phyloP scores from a whole-genome alignment of 768 basidiomycete species.

The Mycena polygramma region DNA sequence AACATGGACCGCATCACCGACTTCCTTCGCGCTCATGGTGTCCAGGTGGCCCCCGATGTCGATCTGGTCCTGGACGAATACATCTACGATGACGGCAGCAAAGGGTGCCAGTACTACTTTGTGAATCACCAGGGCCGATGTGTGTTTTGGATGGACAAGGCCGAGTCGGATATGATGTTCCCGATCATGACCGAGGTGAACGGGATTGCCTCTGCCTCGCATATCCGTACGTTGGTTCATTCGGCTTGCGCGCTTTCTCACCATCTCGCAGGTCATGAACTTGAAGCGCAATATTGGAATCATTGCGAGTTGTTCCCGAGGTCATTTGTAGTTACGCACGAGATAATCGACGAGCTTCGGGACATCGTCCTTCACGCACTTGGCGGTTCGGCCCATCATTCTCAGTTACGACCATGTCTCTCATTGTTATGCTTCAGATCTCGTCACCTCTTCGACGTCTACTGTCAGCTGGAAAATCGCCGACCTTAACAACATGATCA shows the following conservation, averaged over 20 bases:
- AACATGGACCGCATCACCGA: constrained; percentile 49
- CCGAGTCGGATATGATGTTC: constrained; percentile 48
- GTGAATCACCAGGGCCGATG: constrained; percentile 56
- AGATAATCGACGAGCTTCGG: constrained; percentile 50
- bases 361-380: constrained; percentile 55
- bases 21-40: constrained; percentile 40
- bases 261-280: constrained; percentile 47
- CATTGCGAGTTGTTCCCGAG: constrained; percentile 15
- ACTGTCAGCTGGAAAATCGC: constrained; percentile 41
- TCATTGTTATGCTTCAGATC: neutral
- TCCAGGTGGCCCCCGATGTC: constrained; percentile 49
- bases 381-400: constrained; percentile 44
- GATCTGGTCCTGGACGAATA: constrained; percentile 64
- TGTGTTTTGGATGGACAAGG: constrained; percentile 68
- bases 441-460: constrained; percentile 49
- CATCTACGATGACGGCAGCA: constrained; percentile 34
- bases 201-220: constrained; percentile 53
- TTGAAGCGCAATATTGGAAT: constrained; percentile 58
- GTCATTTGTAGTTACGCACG: constrained; percentile 37
- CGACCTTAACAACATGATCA: constrained; percentile 55
- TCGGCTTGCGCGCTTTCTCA: neutral
- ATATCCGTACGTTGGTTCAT: constrained; percentile 55
- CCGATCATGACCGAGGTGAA: constrained; percentile 46
- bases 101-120: constrained; percentile 43
- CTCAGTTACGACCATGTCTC: neutral